Percentiles rank a stretch among this genome's conserved stretches.
These are phyloP conservation scores for Boletus sp. DNA, from an alignment of 768 basidiomycete species.

Conservation along the genomic window DNA sequence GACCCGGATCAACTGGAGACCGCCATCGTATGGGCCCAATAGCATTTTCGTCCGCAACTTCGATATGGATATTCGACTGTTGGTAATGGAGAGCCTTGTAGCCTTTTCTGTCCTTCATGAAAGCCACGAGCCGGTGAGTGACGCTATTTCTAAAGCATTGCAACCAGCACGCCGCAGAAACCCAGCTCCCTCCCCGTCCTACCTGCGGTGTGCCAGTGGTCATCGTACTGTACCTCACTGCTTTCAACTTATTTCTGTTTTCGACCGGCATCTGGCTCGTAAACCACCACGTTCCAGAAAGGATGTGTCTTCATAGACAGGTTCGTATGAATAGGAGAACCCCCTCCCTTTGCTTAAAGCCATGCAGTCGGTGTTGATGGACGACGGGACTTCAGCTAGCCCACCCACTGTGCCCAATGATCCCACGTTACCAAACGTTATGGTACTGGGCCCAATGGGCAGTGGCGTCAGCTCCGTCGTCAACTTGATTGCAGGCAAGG, in stretches of 20 bases:
- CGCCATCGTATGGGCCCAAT: too few relatives aligned
- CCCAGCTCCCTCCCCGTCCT: background rate
- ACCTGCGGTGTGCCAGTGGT: background rate
- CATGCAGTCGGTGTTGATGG: constrained; percentile 2
- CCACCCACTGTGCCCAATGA: background rate
- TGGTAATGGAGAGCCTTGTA: too few relatives aligned
- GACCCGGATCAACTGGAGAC: too few relatives aligned
- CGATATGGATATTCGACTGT: background rate
- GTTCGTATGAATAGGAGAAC: constrained; percentile 8
- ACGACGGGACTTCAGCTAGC: background rate
- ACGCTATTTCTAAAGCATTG: background rate
- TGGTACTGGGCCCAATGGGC: constrained; percentile 26
- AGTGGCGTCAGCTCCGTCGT: constrained; percentile 29
- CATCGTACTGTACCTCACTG: background rate
- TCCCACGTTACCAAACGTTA: constrained; percentile 16
- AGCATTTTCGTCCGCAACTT: too few relatives aligned
- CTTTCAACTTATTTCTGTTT: background rate
- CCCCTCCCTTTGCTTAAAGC: constrained; percentile 4
- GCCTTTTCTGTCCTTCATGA: constrained; percentile 2
- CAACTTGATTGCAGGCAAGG: constrained; percentile 28
- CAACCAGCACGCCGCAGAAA: constrained; percentile 3
- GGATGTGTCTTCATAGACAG: constrained; percentile 18
- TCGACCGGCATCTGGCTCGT: background rate
- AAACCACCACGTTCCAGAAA: background rate
- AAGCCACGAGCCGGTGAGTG: constrained; percentile 8